Evolutionary conservation across 495 filamentous ascomycete species (phyloP), one percentile per base, ranked within the genome.

Genomic region (Pseudoneurospora amorphoporcata): DNA sequence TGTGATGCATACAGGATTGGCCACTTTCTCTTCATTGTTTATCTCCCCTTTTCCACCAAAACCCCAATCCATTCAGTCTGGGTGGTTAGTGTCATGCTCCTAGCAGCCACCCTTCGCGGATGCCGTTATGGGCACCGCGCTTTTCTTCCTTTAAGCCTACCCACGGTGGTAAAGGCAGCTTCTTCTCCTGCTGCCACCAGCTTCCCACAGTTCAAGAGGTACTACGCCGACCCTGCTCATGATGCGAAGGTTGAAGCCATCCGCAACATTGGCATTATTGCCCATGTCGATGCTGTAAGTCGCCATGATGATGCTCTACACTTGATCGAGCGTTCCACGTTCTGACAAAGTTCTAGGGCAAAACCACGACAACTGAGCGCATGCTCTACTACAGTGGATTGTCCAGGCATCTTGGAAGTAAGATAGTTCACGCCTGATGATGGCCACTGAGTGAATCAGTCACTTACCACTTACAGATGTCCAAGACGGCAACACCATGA

Each of bases 281-380:
- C 96, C 43, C 96, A 99, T 82, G 97, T 98, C 73, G 96, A 98
- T 89, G 96, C 96, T 68, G 92, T 94, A 83, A 70, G 89, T 84
- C 16, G 61, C 9, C 68, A 43, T 8, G 10, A 2, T 68, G 14
- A 9, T 35, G 38, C 72, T 17, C 75, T 72, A 39, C 37, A 3
- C 72, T 74, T 76, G 32, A 75, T 68, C 39, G 12, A 23, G 3
- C n/a, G 9, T 8, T 23, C n/a, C 10, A 8, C 47, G 19, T 29
- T 58, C 47, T 58, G 23, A 61, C 53, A 16, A 5, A 35, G 41
- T 68, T 23, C 40, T 75, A 94, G 92, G 95, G 96, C 68, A 99
- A 99, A 86, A 99, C 96, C 8, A 99, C 96, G 0, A 99, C 96
- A 0, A 98, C 96, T 5, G 96, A 99, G 88, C 94, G 97, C 70